Base-by-base conservation (phyloP, 257 asterid genomes). In the Lycium ferocissimum region DNA sequence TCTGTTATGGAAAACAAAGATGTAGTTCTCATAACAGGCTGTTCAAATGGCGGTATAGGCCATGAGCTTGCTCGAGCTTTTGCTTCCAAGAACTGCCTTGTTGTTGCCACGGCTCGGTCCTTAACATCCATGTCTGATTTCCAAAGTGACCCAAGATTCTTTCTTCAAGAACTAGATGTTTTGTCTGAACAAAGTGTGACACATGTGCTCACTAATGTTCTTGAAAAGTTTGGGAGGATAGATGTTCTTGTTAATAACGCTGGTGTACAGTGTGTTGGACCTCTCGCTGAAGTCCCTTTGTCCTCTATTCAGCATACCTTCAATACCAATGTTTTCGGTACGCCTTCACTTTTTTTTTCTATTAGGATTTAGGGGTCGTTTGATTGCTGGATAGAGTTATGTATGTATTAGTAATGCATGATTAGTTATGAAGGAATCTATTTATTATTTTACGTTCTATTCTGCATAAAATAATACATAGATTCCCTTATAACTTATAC, bases 201-300 rank as follows among this genome's bases (percentile, higher is more conserved):
- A 9, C 86, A 65, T 86, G 95, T 94, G 38, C 88, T 95, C 58
- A 90, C 94, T 2, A 87, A 89, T 9, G 97, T 90, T 62, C 88
- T 96, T 13, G 96, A 93, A 71, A 90, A 81, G 80, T 92, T 90
- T 58, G 98, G 99, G 26, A 94, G 94, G 1, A 87, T 96, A 51
- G 99, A 96, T 87, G 75, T 96, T 67, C 87, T 96, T n/a, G 97
- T 96, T 8, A 95, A 96, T 80, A 96, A 96, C 43, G 99, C 99
- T 54, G 99, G 99, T 71, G 86, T 93, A 65, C 98, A 88, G 90
- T 95, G 99, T 87, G 85, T 95, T 10, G 99, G 98, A 0, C 99
- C 98, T 54, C 87, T 95, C 11, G 97, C 97, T 40, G 99, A 96
- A 91, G 85, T 96, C 67, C 99, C 99, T 58, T 67, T 96, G 6